Percentiles rank a stretch among this genome's conserved stretches.
These are phyloP conservation scores for Aureobasidium uvarum DNA, from an alignment of 2,329 filamentous ascomycete genomes.

Conservation along the genomic window DNA sequence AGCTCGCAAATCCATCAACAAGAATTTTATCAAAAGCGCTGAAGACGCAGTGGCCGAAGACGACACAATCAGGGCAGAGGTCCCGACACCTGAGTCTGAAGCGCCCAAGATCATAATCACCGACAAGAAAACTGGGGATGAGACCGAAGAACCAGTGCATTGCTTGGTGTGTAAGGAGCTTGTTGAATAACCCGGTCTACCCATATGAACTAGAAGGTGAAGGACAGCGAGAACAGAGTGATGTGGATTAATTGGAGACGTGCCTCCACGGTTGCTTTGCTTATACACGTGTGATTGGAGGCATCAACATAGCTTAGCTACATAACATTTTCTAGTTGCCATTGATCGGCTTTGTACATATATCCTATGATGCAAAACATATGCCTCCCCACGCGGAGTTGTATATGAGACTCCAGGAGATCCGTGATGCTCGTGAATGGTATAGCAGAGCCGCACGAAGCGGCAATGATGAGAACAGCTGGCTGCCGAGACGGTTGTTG, in stretches of 20 bases:
- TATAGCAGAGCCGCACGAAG: neutral
- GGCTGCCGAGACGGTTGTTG: neutral
- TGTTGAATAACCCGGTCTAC: slow-evolving; percentile 24
- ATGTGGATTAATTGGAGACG: neutral
- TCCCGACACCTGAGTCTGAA: neutral
- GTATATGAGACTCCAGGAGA: neutral
- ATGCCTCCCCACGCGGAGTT: neutral
- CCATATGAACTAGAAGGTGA: too few relatives aligned
- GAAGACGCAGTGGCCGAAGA: slow-evolving; percentile 9
- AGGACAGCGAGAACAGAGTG: neutral
- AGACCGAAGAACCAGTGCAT: slow-evolving; percentile 31
- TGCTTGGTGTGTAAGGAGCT: slow-evolving; percentile 35
- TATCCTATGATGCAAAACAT: neutral
- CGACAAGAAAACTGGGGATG: slow-evolving; percentile 30
- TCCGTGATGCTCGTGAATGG: neutral
- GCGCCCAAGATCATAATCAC: slow-evolving; percentile 35
- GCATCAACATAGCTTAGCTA: neutral
- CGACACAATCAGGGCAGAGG: neutral
- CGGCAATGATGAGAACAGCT: neutral
- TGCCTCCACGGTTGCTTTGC: slow-evolving; percentile 6
- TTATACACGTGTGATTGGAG: neutral
- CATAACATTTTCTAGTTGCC: neutral
- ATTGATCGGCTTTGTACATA: neutral
- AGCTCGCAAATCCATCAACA: neutral
- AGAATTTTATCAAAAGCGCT: neutral